Evolutionary conservation across 306 rosid genomes (phyloP), one percentile per base, ranked within the genome.

Genomic region (Notholithocarpus densiflorus): DNA sequence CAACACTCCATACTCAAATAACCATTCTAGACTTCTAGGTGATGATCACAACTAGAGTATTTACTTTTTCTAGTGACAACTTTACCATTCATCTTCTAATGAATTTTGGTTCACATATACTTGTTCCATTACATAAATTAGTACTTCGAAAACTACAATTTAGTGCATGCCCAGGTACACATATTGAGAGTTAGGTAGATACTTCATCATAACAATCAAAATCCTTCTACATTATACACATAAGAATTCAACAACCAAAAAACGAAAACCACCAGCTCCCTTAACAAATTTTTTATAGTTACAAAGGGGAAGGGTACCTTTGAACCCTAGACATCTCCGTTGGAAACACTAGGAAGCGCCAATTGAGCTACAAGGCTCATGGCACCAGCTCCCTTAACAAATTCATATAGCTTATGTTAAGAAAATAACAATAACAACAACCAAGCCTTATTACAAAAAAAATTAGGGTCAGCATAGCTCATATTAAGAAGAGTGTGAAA

Each of bases 201-300:
- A 40, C 77, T 77, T 61, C 57, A 69, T 61, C 57, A 69, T 23
- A 73, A 53, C 52, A 79, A 66, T 64, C 45, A 45, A 56, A 71
- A 24, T 54, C 53, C 57, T 29, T 32, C 55, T 51, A 53, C 43
- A 77, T 37, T 69, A 80, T 29, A 60, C 70, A 20, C 62, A 73
- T 45, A 80, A 26, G 29, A 53, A 53, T 76, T 64, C 55, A 77
- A 73, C 27, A 19, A 76, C n/a, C 10, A 57, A 59, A 74, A 27
- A 52, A 43, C 40, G n/a, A 3, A 19, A 57, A 21, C 53, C 69
- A 14, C 29, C 78, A 82, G 32, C 73, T 27, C 43, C 54, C 34
- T 32, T 26, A 75, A 26, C 34, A 8, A 60, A 56, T 71, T 21
- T 40, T 37, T 40, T 40, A 2, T 40, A 40, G 45, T 40, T 40